Base-by-base conservation (phyloP, 192 early-diverging fungal species). In the Funneliformis mosseae region DNA sequence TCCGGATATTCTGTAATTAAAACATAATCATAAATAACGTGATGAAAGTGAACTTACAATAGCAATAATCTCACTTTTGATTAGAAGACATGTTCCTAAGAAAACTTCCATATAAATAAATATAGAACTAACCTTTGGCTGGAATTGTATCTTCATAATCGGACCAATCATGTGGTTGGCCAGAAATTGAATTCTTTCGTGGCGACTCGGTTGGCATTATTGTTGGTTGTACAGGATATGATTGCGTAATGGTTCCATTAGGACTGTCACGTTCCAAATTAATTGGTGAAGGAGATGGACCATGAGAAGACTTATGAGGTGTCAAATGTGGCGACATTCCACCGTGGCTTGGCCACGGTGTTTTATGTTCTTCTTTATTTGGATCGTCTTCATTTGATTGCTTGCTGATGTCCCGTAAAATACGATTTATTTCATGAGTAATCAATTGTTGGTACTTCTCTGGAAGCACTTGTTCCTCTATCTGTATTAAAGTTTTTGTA, bases 371-470 rank as follows among this genome's bases (percentile, higher is more conserved):
- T 69, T 92, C 91, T 72, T 81, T 88, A 45, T 92, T 92, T 71
- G 90, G 85, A 63, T 93, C 90, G 46, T 89, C 89, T 1, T 81
- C 75, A 59, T 81, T 84, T 14, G 88, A 74, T 62, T 84, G 83
- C 63, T 88, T 92, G 73, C 87, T 89, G 83, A 94, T 81, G 62
- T 95, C 94, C 33, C 93, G 87, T 71, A 95, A 84, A 68, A 95
- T 94, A 77, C 93, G 89, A 83, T 95, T 95, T 67, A 95, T 94
- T 77, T 95, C 94, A 61, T 89, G 88, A 12, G 94, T 95, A 48
- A 95, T 94, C 8, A 94, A 87, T 38, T 93, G 87, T 72, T 94
- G 91, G 74, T 94, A 95, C 74, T 86, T 84, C 63, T 91, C 85
- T 42, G 88, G 92, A 25, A 95, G 84, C 23, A 95, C 94, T 61